These are phyloP conservation scores for Rubia yunnanensis DNA, from an alignment of 257 asterid species.

Conservation along the genomic window DNA sequence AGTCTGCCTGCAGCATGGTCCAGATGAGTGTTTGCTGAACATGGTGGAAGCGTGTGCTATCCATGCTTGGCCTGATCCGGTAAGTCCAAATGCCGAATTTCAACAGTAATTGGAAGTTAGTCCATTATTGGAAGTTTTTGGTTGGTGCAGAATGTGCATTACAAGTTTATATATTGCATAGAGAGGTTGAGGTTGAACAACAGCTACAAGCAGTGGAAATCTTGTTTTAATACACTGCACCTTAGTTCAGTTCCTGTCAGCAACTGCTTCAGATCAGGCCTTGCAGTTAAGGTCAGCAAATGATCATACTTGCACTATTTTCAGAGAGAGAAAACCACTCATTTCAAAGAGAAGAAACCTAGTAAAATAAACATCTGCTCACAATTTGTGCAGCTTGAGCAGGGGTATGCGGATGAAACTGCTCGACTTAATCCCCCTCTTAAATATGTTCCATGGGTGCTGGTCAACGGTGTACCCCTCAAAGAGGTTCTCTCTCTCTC, in stretches of 20 bases:
- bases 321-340: background rate
- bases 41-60: slow-evolving; percentile 80
- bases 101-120: background rate
- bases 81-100: background rate
- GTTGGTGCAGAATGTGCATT: slow-evolving; percentile 49
- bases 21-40: slow-evolving; percentile 65
- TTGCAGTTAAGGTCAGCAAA: slow-evolving; percentile 44
- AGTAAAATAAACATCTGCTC: background rate
- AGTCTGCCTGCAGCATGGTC: slow-evolving; percentile 59
- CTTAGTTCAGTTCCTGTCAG: slow-evolving; percentile 40
- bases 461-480: slow-evolving; percentile 65
- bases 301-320: background rate
- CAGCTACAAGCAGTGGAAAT: slow-evolving; percentile 50
- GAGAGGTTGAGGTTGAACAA: slow-evolving; percentile 55
- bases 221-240: slow-evolving; percentile 49
- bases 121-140: background rate
- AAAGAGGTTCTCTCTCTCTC: slow-evolving; percentile 25
- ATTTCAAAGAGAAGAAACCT: too few relatives aligned
- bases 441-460: slow-evolving; percentile 86
- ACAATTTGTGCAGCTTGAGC: slow-evolving; percentile 48
- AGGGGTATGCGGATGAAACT: slow-evolving; percentile 60
- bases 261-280: slow-evolving; percentile 52
- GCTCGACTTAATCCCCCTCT: slow-evolving; percentile 59
- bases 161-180: slow-evolving; percentile 58
- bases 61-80: slow-evolving; percentile 60